Evolutionary conservation across 2,329 filamentous ascomycete genomes (phyloP), one percentile per base, ranked within the genome.

Genomic region (Gyromitra esculenta): DNA sequence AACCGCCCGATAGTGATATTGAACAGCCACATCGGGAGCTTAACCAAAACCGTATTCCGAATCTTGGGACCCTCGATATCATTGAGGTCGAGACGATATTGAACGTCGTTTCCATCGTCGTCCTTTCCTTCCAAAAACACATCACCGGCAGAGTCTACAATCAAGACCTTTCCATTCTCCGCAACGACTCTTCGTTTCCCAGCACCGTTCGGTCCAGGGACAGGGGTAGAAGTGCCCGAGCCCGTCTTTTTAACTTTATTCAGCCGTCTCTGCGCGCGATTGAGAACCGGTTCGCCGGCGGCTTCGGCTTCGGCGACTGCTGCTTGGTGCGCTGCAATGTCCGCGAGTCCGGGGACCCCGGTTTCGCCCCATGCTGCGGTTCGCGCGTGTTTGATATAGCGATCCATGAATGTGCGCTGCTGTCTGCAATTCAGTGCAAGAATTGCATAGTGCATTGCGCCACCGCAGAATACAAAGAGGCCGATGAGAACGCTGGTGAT

Each of bases 91-190:
- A 99, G 89, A 79, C 97, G 85, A 82, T 91, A 97, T 82, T 97
- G 93, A 80, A 92, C 89, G 41, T 89, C 88, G 71, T 92, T 89
- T 68, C 96, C 96, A 31, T 97, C 93, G 80, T 94, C 94, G 66
- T 93, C 93, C 81, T 93, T 88, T 82, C 97, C 92, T 84, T 98
- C 94, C n/a, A 99, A 87, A 82, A 93, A 99, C 11, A 99, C 96
- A 81, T 97, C 94, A 37, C 96, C 96, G 0, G 92, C 93, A 5
- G 56, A 63, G 84, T 99, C 95, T 2, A 99, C 96, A 72, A 99
- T 91, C 48, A 99, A 86, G 0, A 97, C 87, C 86, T 98, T 99
- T 80, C 96, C 96, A 81, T 99, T 99, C 86, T 97, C 92, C 1
- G 94, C 95, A 35, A 94, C 89, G 15, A 98, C 93, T 35, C 79